Base-by-base conservation (phyloP, 768 basidiomycete genomes). In the Hygrophorus russula region DNA sequence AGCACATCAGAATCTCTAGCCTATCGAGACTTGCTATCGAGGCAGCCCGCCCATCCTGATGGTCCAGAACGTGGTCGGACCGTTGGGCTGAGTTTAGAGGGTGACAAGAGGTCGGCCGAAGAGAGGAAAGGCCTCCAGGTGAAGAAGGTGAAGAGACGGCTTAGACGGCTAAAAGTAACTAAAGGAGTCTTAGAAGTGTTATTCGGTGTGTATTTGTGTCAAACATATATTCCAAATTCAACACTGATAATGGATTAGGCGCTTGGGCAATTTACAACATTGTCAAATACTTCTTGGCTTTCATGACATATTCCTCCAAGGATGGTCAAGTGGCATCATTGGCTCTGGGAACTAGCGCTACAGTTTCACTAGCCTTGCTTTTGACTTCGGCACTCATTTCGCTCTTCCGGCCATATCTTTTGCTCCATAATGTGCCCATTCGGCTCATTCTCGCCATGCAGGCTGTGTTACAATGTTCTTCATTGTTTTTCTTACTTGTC, bases 201-300 rank as follows among this genome's bases (percentile, higher is more conserved):
- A 11, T 58, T 70, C 29, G 64, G 72, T 72, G 46, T 49, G 70
- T 55, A 6, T n/a, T 12, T 3, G 8, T 15, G 8, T 15, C 2
- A 12, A 28, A 34, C 14, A 14, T 12, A 9, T 11, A 18, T 19
- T 2, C 30, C 20, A 13, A 20, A 19, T 36, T 11, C 29, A 14
- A 10, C 29, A 28, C 39, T 41, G 14, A n/a, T 29, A 14, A 19
- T 24, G 14, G 3, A 19, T 11, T 43, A 82, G 80, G 63, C 47
- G 56, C 55, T 20, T 87, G 82, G 79, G 70, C 74, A 19, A 54
- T 65, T 6, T 86, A 82, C 56, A 79, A 70, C 47, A 66, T 72
- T 5, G 56, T 76, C 41, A 78, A 82, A 35, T 88, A 86, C 55
- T 78, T 71, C 51, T 52, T 84, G 9, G 76, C 80, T 3, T 80